Percentiles rank a stretch among this genome's conserved stretches.
phyloP scores from a whole-genome alignment of 345 rosid species.

The Gossypium raimondii region DNA sequence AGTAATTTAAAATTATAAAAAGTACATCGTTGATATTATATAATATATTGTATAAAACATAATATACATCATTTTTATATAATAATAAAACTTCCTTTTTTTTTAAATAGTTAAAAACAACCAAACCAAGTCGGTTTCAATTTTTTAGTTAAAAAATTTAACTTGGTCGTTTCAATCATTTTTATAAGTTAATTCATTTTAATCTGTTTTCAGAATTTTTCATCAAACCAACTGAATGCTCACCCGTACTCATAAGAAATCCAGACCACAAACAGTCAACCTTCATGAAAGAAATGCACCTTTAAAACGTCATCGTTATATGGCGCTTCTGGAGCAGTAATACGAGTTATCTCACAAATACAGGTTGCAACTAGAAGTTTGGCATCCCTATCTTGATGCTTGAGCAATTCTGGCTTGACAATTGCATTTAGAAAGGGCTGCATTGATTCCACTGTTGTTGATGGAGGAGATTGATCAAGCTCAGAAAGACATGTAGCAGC shows the following conservation, averaged over 20 bases:
- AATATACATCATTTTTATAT: neutral
- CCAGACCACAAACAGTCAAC: constrained; percentile 14
- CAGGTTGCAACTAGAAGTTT: constrained; percentile 94
- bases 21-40: neutral
- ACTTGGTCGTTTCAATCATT: neutral
- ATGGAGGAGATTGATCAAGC: constrained; percentile 79
- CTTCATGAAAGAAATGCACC: constrained; percentile 38
- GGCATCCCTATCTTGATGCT: constrained; percentile 90
- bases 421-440: constrained; percentile 76
- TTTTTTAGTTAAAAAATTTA: neutral
- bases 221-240: neutral
- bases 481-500: constrained; percentile 76
- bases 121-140: neutral
- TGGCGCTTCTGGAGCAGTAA: constrained; percentile 97
- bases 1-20: neutral
- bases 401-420: constrained; percentile 72
- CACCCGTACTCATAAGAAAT: neutral
- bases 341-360: constrained; percentile 89
- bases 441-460: constrained; percentile 61
- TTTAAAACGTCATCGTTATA: constrained; percentile 72
- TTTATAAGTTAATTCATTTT: neutral
- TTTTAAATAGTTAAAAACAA: neutral
- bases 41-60: neutral
- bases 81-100: neutral
- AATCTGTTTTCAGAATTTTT: neutral